phyloP scores from a whole-genome alignment of 2,329 filamentous ascomycete genomes.

The Colletotrichum tropicale region DNA sequence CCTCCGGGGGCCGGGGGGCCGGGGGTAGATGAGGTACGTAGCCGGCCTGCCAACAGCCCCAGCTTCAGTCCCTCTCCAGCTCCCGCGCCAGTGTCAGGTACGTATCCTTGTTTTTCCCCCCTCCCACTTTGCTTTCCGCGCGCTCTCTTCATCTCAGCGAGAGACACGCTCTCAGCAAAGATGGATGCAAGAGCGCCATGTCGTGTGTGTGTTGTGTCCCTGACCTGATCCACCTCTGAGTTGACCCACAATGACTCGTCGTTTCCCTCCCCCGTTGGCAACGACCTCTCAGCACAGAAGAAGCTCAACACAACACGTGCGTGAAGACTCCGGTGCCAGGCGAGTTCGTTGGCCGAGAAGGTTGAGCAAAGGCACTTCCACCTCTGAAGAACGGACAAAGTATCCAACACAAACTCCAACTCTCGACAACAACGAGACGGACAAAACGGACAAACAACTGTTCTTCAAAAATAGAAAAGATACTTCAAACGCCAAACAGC shows the following conservation, averaged over 20 bases:
- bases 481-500: background rate
- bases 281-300: background rate
- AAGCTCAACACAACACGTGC: background rate
- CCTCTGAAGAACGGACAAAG: background rate
- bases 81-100: background rate
- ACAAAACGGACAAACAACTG: background rate
- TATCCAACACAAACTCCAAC: background rate
- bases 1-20: background rate
- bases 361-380: background rate
- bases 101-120: background rate
- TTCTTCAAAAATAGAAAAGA: background rate
- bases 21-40: background rate
- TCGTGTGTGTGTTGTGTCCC: background rate
- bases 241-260: constrained; percentile 9
- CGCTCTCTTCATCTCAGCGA: background rate
- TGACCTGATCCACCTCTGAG: background rate
- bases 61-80: background rate
- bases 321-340: background rate
- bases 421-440: background rate
- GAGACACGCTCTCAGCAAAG: background rate
- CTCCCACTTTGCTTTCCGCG: background rate
- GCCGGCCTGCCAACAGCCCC: background rate
- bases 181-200: background rate
- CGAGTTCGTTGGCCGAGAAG: background rate
- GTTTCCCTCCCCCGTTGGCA: background rate